Conservation (phyloP, 352 stramenopile genomes). For the Globisporangium iwayamae region DNA sequence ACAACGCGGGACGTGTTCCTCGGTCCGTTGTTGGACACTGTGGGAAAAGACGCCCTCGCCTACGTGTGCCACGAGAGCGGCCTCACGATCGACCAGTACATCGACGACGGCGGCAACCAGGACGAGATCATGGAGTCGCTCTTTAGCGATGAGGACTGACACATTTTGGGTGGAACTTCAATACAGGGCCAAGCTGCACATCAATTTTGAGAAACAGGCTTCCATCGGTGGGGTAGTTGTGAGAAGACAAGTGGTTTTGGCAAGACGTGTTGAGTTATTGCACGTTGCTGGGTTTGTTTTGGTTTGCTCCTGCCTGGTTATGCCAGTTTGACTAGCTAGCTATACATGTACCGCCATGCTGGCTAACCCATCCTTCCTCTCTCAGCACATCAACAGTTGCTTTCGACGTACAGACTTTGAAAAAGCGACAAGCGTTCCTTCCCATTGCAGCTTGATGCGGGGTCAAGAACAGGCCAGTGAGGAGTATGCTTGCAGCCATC, state of each 20-base stretch:
- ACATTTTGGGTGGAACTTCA: neutral
- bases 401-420: neutral
- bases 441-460: neutral
- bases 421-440: neutral
- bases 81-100: conserved; percentile 28
- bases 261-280: neutral
- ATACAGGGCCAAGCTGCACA: neutral
- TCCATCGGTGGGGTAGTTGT: neutral
- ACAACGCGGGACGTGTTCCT: conserved; percentile 82
- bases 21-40: conserved; percentile 62
- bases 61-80: conserved; percentile 78
- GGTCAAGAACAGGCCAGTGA: neutral
- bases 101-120: conserved; percentile 17
- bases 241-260: neutral
- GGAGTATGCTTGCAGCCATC: neutral
- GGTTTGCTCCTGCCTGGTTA: neutral
- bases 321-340: neutral
- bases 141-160: conserved; percentile 17
- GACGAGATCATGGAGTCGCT: conserved; percentile 22
- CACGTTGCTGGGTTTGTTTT: neutral
- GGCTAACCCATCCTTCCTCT: too few species aligned
- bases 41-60: conserved; percentile 64
- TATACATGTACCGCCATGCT: too few species aligned
- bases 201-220: neutral
- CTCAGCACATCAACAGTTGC: neutral